phyloP scores from a whole-genome alignment of 1,284 basidiomycete species.

The Pseudozyma tsukubaensis region DNA sequence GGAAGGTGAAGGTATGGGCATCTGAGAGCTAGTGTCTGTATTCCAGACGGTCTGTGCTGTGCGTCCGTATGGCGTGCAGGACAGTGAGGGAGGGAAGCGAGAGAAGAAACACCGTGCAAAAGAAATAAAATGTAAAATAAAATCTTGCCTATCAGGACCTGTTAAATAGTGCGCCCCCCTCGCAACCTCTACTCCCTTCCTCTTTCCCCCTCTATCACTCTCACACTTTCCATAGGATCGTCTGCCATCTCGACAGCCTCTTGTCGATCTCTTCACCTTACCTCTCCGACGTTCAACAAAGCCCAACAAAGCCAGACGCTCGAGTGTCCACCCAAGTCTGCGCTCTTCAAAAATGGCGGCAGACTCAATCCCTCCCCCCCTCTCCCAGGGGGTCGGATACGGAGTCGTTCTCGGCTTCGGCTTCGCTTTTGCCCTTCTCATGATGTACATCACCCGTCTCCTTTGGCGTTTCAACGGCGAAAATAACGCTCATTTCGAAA shows the following conservation, averaged over 20 bases:
- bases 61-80: too few species aligned
- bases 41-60: too few species aligned
- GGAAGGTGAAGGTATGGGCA: too few species aligned
- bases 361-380: constrained; percentile 48
- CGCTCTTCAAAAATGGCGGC: constrained; percentile 24
- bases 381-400: constrained; percentile 64
- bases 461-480: constrained; percentile 47
- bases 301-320: too few species aligned
- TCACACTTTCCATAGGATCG: not conserved
- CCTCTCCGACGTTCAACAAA: too few species aligned
- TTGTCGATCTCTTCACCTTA: too few species aligned
- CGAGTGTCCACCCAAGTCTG: too few species aligned
- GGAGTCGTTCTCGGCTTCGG: constrained; percentile 66
- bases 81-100: not conserved
- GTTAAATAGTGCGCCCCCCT: constrained; percentile 17
- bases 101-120: too few species aligned
- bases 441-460: constrained; percentile 49
- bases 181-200: not conserved
- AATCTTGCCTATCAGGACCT: not conserved
- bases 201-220: not conserved
- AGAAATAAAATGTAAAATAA: not conserved
- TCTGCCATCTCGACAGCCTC: too few species aligned
- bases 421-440: constrained; percentile 59
- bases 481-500: constrained; percentile 54
- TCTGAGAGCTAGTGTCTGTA: too few species aligned